phyloP scores from a whole-genome alignment of 2,329 filamentous ascomycete species.

The Fusarium sp. region DNA sequence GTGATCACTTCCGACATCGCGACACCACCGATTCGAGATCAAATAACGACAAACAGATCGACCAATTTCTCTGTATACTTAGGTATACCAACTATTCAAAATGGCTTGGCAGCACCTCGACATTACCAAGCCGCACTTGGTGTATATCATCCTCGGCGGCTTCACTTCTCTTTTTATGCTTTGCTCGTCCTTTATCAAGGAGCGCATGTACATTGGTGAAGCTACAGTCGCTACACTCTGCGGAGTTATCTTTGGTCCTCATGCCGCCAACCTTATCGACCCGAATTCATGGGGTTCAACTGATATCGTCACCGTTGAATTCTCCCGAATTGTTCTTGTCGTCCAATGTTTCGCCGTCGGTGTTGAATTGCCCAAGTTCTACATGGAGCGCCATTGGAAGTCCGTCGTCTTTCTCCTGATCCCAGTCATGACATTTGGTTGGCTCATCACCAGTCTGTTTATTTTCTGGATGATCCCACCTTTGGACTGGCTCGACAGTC shows the following conservation, averaged over 20 bases:
- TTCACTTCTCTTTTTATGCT: constrained; percentile 99
- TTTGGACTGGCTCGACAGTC: constrained; percentile 88
- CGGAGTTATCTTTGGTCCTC: constrained; percentile 89
- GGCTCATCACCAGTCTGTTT: constrained; percentile 91
- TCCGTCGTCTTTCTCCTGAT: constrained; percentile 89
- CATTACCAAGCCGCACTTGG: constrained; percentile 95
- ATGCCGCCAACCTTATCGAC: constrained; percentile 84
- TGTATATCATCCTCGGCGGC: constrained; percentile 97
- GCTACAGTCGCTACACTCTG: constrained; percentile 92
- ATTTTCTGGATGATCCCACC: constrained; percentile 89
- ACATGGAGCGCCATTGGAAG: constrained; percentile 98
- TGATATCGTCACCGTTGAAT: constrained; percentile 89
- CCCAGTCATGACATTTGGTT: constrained; percentile 97
- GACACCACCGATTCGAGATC: constrained; percentile 18
- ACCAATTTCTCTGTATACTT: constrained; percentile 16
- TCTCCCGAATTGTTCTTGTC: constrained; percentile 88
- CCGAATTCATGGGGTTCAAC: constrained; percentile 82
- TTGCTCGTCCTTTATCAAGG: constrained; percentile 97
- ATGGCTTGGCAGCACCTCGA: constrained; percentile 86
- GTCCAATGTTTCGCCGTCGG: constrained; percentile 94
- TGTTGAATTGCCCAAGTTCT: constrained; percentile 89
- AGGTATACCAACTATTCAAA: constrained; percentile 23
- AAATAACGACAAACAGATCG: constrained; percentile 17
- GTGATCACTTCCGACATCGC: constrained; percentile 33
- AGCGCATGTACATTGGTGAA: constrained; percentile 98